phyloP scores from a whole-genome alignment of 1,139 yeast species.

The Suhomyces maxii region DNA sequence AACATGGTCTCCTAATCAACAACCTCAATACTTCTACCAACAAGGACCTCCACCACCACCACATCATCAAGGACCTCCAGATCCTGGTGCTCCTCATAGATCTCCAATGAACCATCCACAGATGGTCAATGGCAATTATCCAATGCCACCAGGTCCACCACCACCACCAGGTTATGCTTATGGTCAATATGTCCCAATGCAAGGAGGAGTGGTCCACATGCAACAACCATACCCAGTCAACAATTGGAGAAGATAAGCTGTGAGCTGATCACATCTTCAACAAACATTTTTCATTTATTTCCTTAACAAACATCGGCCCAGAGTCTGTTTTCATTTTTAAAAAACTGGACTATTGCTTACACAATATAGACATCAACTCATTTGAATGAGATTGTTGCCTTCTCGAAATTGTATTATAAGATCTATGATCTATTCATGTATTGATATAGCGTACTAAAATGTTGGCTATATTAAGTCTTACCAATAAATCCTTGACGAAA shows the following conservation, averaged over 20 bases:
- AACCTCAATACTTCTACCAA: constrained; percentile 25
- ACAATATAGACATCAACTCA: too few species aligned
- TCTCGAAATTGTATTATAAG: background rate
- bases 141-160: constrained; percentile 21
- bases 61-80: constrained; percentile 12
- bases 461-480: background rate
- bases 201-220: constrained; percentile 31
- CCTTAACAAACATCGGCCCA: too few species aligned
- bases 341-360: too few species aligned
- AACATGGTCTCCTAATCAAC: constrained; percentile 27
- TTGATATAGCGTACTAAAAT: background rate
- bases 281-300: background rate
- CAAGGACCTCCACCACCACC: constrained; percentile 12
- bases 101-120: constrained; percentile 27
- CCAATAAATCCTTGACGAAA: background rate
- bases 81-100: constrained; percentile 14
- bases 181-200: constrained; percentile 38
- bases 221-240: constrained; percentile 26
- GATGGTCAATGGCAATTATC: constrained; percentile 24
- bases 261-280: background rate
- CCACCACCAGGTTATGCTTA: constrained; percentile 38
- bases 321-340: too few species aligned
- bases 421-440: background rate
- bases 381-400: too few species aligned
- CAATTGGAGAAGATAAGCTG: constrained; percentile 33